Conservation (phyloP, 1,284 basidiomycete genomes). For the Xerocomus minutiporus region DNA sequence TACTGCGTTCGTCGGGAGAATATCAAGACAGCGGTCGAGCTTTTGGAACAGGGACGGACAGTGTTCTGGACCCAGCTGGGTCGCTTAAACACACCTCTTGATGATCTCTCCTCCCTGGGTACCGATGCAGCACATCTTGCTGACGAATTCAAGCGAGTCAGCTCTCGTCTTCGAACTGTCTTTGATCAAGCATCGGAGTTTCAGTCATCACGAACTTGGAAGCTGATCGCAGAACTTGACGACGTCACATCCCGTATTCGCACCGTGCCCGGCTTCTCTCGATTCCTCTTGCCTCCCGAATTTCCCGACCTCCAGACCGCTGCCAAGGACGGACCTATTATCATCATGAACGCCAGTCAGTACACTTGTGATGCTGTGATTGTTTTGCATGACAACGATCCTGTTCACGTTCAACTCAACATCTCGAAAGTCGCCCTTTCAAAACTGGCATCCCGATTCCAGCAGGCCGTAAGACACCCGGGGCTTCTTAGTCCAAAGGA, state of each 20-base stretch:
- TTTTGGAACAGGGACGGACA: constrained; percentile 17
- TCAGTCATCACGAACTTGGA: neutral
- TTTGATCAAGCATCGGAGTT: neutral
- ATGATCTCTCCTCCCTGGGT: constrained; percentile 2
- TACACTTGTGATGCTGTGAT: constrained; percentile 26
- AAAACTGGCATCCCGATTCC: neutral
- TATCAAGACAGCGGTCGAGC: constrained; percentile 6
- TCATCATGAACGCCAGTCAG: constrained; percentile 28
- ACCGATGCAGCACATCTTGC: neutral
- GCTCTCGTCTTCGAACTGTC: constrained; percentile 7
- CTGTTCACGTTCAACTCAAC: constrained; percentile 14
- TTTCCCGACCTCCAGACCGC: constrained; percentile 23
- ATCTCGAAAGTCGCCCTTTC: constrained; percentile 1
- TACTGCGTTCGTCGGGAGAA: constrained; percentile 5
- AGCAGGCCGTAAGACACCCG: neutral
- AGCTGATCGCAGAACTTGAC: constrained; percentile 2
- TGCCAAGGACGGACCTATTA: constrained; percentile 31
- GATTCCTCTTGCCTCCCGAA: constrained; percentile 16
- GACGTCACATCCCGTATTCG: constrained; percentile 7
- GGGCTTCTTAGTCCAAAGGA: neutral
- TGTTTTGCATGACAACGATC: constrained; percentile 8
- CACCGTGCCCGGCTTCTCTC: constrained; percentile 2
- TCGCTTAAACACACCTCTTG: constrained; percentile 6
- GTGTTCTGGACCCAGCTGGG: constrained; percentile 15
- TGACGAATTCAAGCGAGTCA: constrained; percentile 15